Base-by-base conservation (phyloP, 2,329 filamentous ascomycete genomes). In the Neofusicoccum kwambonambiense region DNA sequence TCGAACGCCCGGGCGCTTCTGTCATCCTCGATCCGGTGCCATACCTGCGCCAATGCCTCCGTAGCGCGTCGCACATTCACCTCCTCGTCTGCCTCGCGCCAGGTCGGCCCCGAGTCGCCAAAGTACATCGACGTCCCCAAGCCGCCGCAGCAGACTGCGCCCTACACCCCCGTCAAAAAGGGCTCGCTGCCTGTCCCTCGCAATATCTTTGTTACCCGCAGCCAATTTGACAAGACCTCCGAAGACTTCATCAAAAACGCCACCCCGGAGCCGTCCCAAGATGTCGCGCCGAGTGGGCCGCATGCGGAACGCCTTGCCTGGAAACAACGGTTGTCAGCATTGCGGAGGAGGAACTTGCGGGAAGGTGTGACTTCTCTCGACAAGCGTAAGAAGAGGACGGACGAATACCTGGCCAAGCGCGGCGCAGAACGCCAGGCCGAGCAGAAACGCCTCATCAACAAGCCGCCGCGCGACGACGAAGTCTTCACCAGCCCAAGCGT, bases 181-280 rank as follows among this genome's bases (percentile, higher is more conserved):
- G 95, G 95, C 70, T 87, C 89, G 65, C 85, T 99, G 0, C 95
- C 95, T 8, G 83, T 92, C 0, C 94, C 95, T 41, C 89, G 93
- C 68, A 85, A 91, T 64, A 80, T 98, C 69, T 97, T 98, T 80
- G 72, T 76, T 44, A 79, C 76, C 1, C 71, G 75, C 39, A 73
- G 68, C 50, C 54, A 64, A 65, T 70, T 68, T 37, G 68, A 76
- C 13, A 94, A 95, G 76, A 79, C 86, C 6, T 81, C 81, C 9
- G 75, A 82, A 39, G 78, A 80, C 39, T 93, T 92, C 79, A 77
- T 93, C 65, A 75, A 80, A 52, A 79, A 81, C 67, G 86, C 86
- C 1, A 88, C 86, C 3, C 86, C 85, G 3, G 74, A 80, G 64
- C 88, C 89, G 57, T 72, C 71, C 68, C 64, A 78, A 79, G 52